Base-by-base conservation (phyloP, 2,329 filamentous ascomycete species). In the Fusarium haematococcum region DNA sequence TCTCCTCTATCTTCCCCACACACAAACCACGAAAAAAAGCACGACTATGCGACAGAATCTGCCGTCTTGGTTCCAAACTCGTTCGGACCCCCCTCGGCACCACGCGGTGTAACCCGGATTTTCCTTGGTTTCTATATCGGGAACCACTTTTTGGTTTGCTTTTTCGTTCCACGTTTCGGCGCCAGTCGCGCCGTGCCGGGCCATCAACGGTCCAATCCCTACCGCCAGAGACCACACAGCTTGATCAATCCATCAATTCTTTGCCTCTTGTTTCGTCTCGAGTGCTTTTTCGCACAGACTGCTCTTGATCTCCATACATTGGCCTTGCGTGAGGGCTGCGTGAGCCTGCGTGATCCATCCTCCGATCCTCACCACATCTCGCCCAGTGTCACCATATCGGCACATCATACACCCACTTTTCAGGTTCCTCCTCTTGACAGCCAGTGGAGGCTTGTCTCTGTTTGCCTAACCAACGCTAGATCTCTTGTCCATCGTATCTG, bases 351-450 rank as follows among this genome's bases (percentile, higher is more conserved):
- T 66, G 65, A 75, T 69, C 67, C 62, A 33, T 68, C 65, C 69
- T 39, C 33, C 70, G 43, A 73, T 71, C 74, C 73, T 76, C 77
- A 75, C 70, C 70, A 65, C 63, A 76, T 75, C 68, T 64, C 65
- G 39, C 39, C 60, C 52, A 41, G 58, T 63, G 54, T 67, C 50
- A 61, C 54, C 61, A 60, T 63, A 66, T 74, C 45, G 56, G 60
- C 60, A 64, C 60, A 52, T 59, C 43, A 59, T 57, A 58, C 56
- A 57, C 59, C 58, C 35, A 39, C 54, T 45, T 60, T 58, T 71
- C 7, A n/a, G 45, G 43, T 48, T 48, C 43, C 25, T 52, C 27
- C 27, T 52, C 27, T 52, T 20, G 18, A n/a, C 48, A 32, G 11
- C 48, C 48, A 52, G 48, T 52, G 18, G 18, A 52, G 48, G 27